Percentiles rank a stretch among this genome's conserved stretches.
phyloP scores from a whole-genome alignment of 495 filamentous ascomycete species.

The Penicillium parvum region DNA sequence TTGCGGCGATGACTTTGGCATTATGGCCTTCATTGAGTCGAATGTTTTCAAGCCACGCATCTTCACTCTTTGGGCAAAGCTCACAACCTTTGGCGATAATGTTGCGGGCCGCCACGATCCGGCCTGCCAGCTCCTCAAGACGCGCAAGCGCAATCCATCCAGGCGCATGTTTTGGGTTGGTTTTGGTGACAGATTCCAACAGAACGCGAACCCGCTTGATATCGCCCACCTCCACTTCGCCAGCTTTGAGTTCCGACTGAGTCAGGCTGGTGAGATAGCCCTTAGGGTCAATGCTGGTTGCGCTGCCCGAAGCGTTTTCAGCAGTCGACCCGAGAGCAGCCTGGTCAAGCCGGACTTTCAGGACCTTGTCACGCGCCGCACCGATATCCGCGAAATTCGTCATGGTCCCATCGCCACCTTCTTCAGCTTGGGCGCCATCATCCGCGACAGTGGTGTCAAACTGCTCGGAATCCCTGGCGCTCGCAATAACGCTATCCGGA shows the following conservation, averaged over 20 bases:
- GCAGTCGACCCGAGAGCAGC: conserved; percentile 67
- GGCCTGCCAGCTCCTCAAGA: conserved; percentile 87
- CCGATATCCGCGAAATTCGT: conserved; percentile 99
- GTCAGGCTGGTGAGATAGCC: conserved; percentile 91
- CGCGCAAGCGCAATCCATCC: conserved; percentile 95
- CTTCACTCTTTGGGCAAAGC: conserved; percentile 88
- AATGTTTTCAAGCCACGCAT: conserved; percentile 93
- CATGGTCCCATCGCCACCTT: conserved; percentile 72
- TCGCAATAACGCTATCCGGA: conserved; percentile 91
- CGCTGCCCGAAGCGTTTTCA: conserved; percentile 63
- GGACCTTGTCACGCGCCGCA: conserved; percentile 86
- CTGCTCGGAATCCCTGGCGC: conserved; percentile 71
- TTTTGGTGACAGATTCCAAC: conserved; percentile 90
- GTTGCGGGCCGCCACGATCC: conserved; percentile 78
- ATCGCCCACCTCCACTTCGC: conserved; percentile 82
- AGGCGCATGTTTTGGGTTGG: conserved; percentile 91
- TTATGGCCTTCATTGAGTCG: conserved; percentile 87
- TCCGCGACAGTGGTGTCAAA: conserved; percentile 82
- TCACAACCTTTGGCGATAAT: conserved; percentile 82
- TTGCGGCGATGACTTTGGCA: conserved; percentile 91
- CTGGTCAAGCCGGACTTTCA: conserved; percentile 86
- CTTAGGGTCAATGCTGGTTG: conserved; percentile 90
- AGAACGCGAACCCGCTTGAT: conserved; percentile 93
- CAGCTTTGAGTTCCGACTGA: conserved; percentile 70
- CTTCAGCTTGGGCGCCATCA: conserved; percentile 54